These are phyloP conservation scores for Prunus davidiana DNA, from an alignment of 306 rosid genomes.

Conservation along the genomic window DNA sequence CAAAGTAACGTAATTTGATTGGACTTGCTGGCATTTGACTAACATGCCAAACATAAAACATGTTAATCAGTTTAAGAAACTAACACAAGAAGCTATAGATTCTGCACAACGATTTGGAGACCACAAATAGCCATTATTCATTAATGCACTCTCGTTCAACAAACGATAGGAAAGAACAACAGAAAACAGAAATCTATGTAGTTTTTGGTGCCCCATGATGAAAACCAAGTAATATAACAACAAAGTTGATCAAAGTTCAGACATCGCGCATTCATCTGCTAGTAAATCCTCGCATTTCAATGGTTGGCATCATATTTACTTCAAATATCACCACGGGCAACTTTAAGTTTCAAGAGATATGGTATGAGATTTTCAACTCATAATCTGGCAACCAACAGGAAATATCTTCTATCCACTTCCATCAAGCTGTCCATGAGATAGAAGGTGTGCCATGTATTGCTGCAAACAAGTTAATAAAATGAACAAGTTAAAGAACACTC, in stretches of 20 bases:
- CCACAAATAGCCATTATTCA: no score
- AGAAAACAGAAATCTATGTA: neutral
- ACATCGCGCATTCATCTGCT: neutral
- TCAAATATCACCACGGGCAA: neutral
- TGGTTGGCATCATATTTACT: neutral
- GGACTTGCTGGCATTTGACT: no score
- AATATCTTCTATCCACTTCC: slow-evolving; percentile 51
- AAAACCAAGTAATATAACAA: slow-evolving; percentile 27
- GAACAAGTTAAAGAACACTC: neutral
- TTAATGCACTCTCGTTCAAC: neutral
- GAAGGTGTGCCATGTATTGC: slow-evolving; percentile 96
- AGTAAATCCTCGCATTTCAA: neutral
- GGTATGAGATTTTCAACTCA: neutral
- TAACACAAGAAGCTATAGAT: no score
- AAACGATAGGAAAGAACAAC: neutral
- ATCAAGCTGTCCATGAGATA: slow-evolving; percentile 81
- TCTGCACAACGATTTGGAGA: no score
- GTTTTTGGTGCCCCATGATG: neutral
- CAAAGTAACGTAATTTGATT: no score
- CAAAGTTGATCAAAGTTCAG: neutral
- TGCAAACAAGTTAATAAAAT: slow-evolving; percentile 34
- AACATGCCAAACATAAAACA: no score
- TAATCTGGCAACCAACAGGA: neutral
- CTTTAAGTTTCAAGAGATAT: neutral
- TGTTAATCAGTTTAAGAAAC: no score